Evolutionary conservation across 1,284 basidiomycete genomes (phyloP), one percentile per base, ranked within the genome.

Genomic region (Austroboletus novae-zelandiae): DNA sequence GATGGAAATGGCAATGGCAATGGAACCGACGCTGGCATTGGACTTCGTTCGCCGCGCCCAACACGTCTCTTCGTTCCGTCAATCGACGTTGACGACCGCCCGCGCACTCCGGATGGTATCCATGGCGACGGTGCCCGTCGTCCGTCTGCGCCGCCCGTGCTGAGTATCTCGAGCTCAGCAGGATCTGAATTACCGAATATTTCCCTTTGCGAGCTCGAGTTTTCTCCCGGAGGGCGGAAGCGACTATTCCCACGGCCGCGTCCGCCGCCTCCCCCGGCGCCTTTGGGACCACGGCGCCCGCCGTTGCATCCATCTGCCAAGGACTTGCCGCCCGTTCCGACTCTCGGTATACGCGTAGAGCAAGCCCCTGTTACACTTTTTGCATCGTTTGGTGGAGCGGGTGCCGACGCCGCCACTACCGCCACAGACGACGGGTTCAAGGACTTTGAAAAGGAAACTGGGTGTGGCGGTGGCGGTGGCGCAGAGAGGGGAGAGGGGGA

Each of bases 261-360:
- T 9, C 36, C 17, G 27, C 52, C 70, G 50, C 73, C 76, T 30
- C 76, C 77, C 13, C 78, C 81, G 34, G 72, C 83, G 1, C 85
- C 84, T 47, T 74, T 77, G 10, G 75, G 70, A 20, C 73, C 76
- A 36, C 53, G 56, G 36, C 59, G 57, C 35, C 43, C 54, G 18
- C 53, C 60, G 6, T 43, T 55, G 18, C 59, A 57, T 5, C 50
- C 64, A 9, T 50, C 48, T 20, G 57, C 52, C 9, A 84, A 84
- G 59, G 75, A 81, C 17, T 71, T 86, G n/a, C 86, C 84, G 11
- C 69, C 77, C 1, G 58, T 79, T 1, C 85, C 77, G 8, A 64
- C 30, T 29, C 44, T 71, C 4, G 69, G 69, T 10, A 53, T 60
- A 15, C 20, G 20, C 54, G 64, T 4, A 69, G 74, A 35, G 52